Evolutionary conservation across 2,329 filamentous ascomycete species (phyloP).

Genomic region (Epichloe coenophiala): DNA sequence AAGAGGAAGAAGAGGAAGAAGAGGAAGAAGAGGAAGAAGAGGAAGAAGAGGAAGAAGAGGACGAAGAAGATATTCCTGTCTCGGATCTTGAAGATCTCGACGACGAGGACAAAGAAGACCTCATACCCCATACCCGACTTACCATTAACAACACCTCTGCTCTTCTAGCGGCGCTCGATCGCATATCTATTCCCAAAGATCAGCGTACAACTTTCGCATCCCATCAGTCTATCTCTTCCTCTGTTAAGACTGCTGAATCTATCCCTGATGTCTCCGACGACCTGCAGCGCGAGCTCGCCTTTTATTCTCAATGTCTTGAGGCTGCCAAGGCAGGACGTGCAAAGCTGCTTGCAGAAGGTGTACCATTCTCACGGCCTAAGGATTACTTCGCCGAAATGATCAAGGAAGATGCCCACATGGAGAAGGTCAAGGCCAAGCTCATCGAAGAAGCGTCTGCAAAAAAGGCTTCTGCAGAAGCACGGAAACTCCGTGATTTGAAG

Average conservation of each 20-base stretch:
- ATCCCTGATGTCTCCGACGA: conserved; percentile 85
- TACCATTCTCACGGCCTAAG: conserved; percentile 74
- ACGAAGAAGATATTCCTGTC: conserved; percentile 78
- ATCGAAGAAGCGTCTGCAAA: conserved; percentile 84
- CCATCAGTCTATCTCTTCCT: conserved; percentile 64
- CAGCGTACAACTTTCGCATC: conserved; percentile 64
- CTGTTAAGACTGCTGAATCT: conserved; percentile 46
- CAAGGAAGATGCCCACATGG: conserved; percentile 97
- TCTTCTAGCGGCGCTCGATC: conserved; percentile 65
- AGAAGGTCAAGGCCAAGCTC: conserved; percentile 85
- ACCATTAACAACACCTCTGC: conserved; percentile 96
- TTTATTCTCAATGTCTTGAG: conserved; percentile 79
- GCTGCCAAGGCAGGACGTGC: conserved; percentile 61
- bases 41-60: conserved; percentile 40
- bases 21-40: too few relatives aligned
- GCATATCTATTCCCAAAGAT: conserved; percentile 55
- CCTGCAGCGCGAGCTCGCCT: conserved; percentile 78
- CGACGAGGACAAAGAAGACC: conserved; percentile 72
- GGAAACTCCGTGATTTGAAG: conserved; percentile 87
- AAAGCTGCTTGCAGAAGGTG: conserved; percentile 67
- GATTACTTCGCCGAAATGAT: conserved; percentile 99
- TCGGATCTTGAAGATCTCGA: conserved; percentile 71
- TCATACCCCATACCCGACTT: conserved; percentile 79
- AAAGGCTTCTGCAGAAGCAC: conserved; percentile 83
- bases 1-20: too few relatives aligned